These are phyloP conservation scores for Candida fluviatilis DNA, from an alignment of 805 yeast species.

Conservation along the genomic window DNA sequence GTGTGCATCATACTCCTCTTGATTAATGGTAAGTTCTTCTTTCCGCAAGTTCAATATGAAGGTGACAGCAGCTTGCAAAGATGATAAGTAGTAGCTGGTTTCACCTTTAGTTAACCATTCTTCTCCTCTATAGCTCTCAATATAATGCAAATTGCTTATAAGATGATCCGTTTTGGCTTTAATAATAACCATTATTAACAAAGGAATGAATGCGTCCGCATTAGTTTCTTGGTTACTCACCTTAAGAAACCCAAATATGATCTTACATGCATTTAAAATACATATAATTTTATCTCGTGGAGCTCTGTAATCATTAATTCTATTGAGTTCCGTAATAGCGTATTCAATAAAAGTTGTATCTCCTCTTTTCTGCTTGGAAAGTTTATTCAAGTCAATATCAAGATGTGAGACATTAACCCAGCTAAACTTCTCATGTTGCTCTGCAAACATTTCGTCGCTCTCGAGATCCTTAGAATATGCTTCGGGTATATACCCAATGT, in stretches of 20 bases:
- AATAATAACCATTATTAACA: constrained; percentile 73
- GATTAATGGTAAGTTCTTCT: constrained; percentile 55
- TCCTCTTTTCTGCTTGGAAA: constrained; percentile 31
- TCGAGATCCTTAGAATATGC: constrained; percentile 53
- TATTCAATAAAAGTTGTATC: constrained; percentile 45
- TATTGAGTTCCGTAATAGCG: constrained; percentile 71
- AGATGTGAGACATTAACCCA: constrained; percentile 76
- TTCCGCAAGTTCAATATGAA: constrained; percentile 63
- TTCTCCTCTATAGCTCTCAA: constrained; percentile 76
- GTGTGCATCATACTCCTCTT: constrained; percentile 55
- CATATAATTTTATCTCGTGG: constrained; percentile 95
- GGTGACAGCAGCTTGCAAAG: constrained; percentile 84
- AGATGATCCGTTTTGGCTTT: constrained; percentile 62
- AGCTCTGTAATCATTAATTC: constrained; percentile 79
- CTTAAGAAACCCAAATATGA: constrained; percentile 81
- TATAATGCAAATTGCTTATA: constrained; percentile 77
- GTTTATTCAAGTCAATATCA: constrained; percentile 54
- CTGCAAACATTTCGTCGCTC: constrained; percentile 50
- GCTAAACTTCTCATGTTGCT: constrained; percentile 55
- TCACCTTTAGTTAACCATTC: constrained; percentile 77
- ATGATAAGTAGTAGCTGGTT: constrained; percentile 83
- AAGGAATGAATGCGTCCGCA: constrained; percentile 93
- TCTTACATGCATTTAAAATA: constrained; percentile 85
- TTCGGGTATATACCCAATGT: constrained; percentile 29
- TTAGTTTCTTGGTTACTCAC: constrained; percentile 67